Base-by-base conservation (phyloP, 176 grass and related monocot genomes). In the Metroxylon sagu region DNA sequence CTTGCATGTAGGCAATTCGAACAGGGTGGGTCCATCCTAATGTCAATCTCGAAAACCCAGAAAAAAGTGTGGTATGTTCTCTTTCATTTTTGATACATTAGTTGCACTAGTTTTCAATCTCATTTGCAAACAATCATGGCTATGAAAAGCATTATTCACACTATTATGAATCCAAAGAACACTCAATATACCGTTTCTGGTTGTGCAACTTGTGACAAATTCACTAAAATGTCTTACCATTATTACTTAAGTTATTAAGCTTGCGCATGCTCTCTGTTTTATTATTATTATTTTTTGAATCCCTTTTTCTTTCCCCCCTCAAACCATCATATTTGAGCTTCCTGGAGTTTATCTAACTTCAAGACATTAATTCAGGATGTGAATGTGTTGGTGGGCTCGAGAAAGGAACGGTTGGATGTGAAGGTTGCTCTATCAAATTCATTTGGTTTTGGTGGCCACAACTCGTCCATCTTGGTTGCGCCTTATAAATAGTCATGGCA, bases 11-110 rank as follows among this genome's bases (percentile, higher is more conserved):
- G 93, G 93, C 93, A 82, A 98, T 98, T 83, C 77, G 84, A 80
- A 92, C 84, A 76, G 84, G 93, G 15, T 98, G 93, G 93, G 69
- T 89, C 71, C 93, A 98, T 88, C 87, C 93, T 14, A 98, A 98
- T 87, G 74, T 98, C 61, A 98, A 98, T 81, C 83, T 98, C 29
- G 93, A 98, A 35, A 98, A 98, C 63, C 87, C 93, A 26, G 87
- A 92, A 52, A 62, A 92, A 70, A 35, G 25, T 71, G 87, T 98
- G 87, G 93, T 98, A 88, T 69, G 82, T 56, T 77, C 56, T 26
- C 64, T 43, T 18, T 21, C 25, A 54, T 67, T 6, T 35, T 52
- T 43, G 10, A 43, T 43, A 43, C 35, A 43, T 2, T 12, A 12
- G 35, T 43, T 43, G 35, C 35, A 43, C 35, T 12, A 43, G 35